Evolutionary conservation across 1,284 basidiomycete species (phyloP).

Genomic region (Schizophyllum amplum): DNA sequence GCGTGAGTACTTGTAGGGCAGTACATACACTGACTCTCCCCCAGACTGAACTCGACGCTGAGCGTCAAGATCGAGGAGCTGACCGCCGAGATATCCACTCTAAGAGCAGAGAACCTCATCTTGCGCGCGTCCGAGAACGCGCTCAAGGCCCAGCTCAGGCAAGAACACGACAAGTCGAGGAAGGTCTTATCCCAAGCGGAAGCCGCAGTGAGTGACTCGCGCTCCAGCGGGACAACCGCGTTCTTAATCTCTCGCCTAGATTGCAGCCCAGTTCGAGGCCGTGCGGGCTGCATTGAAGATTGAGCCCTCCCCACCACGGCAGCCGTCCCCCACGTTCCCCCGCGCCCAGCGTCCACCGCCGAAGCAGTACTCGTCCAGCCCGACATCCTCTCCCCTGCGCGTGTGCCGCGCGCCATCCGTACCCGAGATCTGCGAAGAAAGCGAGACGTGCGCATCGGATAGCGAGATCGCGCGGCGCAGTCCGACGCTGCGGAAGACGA

Average conservation of each 20-base stretch:
- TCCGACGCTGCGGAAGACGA: conserved; percentile 29
- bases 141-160: conserved; percentile 64
- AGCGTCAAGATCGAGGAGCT: conserved; percentile 78
- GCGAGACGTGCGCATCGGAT: conserved; percentile 41
- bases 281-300: conserved; percentile 55
- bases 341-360: conserved; percentile 30
- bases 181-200: conserved; percentile 66
- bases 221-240: conserved; percentile 5
- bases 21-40: conserved; percentile 2
- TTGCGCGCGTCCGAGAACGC: conserved; percentile 73
- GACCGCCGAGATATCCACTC: conserved; percentile 67
- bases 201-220: conserved; percentile 50
- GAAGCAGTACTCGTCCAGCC: conserved; percentile 30
- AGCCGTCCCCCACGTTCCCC: conserved; percentile 41
- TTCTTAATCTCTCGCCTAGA: background rate
- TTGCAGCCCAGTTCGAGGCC: conserved; percentile 57
- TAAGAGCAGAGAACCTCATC: conserved; percentile 74
- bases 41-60: conserved; percentile 75
- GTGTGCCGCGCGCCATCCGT: conserved; percentile 60
- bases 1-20: conserved; percentile 16
- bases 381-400: conserved; percentile 41
- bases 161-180: conserved; percentile 66
- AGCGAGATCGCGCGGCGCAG: conserved; percentile 33
- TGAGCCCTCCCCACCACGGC: conserved; percentile 27
- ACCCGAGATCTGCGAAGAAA: conserved; percentile 61